Conservation (phyloP, 768 basidiomycete species). For the Russula vinacea region DNA sequence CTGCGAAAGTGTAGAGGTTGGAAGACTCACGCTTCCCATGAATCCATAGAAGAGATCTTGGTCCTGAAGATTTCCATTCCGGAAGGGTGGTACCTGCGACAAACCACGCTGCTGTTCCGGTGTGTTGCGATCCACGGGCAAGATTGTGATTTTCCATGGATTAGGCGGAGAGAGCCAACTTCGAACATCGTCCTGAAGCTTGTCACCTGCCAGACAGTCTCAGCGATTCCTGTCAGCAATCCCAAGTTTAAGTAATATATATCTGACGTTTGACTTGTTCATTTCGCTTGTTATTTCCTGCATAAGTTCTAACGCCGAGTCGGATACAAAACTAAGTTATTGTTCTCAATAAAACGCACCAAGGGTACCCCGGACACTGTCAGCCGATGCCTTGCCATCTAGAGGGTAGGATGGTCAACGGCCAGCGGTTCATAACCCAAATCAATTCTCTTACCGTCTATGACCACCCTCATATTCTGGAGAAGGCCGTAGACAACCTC, state of each 20-base stretch:
- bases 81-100: not conserved
- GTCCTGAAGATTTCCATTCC: not conserved
- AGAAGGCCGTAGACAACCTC: conserved; percentile 5
- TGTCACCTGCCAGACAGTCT: not conserved
- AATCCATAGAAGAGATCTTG: not conserved
- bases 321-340: not conserved
- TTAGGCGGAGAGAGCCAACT: conserved; percentile 8
- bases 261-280: not conserved
- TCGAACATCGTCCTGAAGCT: not conserved
- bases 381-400: not conserved
- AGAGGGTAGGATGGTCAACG: not conserved
- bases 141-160: conserved; percentile 5
- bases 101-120: not conserved
- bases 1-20: too few species aligned
- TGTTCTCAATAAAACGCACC: not conserved
- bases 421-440: not conserved
- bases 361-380: not conserved
- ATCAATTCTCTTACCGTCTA: not conserved
- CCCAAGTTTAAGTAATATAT: not conserved
- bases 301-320: not conserved
- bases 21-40: not conserved
- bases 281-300: not conserved
- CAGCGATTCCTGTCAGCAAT: not conserved
- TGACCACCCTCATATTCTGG: not conserved
- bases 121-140: not conserved